These are phyloP conservation scores for Glycine soja DNA, from an alignment of 306 rosid genomes.

Conservation along the genomic window DNA sequence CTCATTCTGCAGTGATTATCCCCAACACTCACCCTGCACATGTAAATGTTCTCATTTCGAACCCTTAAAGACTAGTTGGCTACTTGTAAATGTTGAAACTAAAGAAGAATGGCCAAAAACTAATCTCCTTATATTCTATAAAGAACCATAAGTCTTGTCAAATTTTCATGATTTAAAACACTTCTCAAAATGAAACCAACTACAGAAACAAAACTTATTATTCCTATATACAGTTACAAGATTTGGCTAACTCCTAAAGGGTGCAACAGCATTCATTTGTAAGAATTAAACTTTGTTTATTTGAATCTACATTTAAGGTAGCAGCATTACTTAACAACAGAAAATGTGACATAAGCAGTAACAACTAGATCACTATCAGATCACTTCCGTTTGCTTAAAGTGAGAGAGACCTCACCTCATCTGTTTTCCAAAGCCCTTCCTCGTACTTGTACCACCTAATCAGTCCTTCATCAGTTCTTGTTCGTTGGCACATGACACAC, in stretches of 20 bases:
- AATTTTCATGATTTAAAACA: conserved; percentile 23
- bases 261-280: conserved; percentile 19
- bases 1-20: background rate
- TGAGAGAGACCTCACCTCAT: conserved; percentile 70
- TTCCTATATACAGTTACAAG: conserved; percentile 50
- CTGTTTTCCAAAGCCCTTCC: conserved; percentile 74
- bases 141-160: background rate
- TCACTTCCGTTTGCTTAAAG: conserved; percentile 42
- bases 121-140: background rate
- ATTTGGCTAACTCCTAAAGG: conserved; percentile 39
- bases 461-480: conserved; percentile 70
- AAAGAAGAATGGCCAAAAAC: background rate
- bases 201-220: conserved; percentile 41
- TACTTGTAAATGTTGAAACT: background rate
- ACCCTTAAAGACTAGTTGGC: background rate
- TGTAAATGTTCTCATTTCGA: background rate
- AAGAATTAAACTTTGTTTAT: conserved; percentile 43
- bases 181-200: conserved; percentile 33
- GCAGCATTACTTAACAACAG: conserved; percentile 23
- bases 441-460: conserved; percentile 89
- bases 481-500: conserved; percentile 75
- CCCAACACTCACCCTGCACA: background rate
- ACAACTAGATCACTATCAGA: conserved; percentile 18
- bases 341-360: conserved; percentile 38
- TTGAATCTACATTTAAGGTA: conserved; percentile 44